phyloP scores from a whole-genome alignment of 2,329 filamentous ascomycete genomes.

The Ophiostoma montium region DNA sequence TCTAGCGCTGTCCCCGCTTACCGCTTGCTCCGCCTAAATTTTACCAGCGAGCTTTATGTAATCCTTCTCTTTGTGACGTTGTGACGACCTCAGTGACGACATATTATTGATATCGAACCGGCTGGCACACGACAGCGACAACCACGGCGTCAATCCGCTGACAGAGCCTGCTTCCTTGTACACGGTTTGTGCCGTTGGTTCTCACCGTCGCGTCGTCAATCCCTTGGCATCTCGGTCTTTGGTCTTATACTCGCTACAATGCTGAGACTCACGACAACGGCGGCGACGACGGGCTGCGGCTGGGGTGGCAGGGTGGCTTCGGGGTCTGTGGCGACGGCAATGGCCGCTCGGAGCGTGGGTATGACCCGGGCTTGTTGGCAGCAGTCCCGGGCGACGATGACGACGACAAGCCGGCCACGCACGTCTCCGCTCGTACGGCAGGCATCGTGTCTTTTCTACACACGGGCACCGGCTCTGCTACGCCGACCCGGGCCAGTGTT shows the following conservation, averaged over 20 bases:
- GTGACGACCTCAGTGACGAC: neutral
- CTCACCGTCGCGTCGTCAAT: neutral
- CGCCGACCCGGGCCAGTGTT: neutral
- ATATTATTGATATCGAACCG: neutral
- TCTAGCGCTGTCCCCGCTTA: no score
- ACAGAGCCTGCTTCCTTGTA: neutral
- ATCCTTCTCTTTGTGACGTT: no score
- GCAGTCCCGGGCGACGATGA: neutral
- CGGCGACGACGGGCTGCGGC: constrained; percentile 2
- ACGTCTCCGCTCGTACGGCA: neutral
- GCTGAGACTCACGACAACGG: constrained; percentile 10
- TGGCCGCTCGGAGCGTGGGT: neutral
- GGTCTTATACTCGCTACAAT: neutral
- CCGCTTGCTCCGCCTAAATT: no score
- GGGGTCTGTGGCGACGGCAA: neutral
- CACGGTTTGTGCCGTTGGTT: neutral
- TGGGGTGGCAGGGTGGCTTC: neutral
- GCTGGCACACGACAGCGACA: neutral
- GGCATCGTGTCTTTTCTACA: neutral
- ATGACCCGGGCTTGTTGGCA: neutral
- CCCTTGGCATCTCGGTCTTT: no score
- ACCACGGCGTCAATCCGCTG: neutral
- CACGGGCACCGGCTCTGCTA: neutral
- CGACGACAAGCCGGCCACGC: neutral
- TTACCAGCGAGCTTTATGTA: no score